phyloP scores from a whole-genome alignment of 345 rosid genomes.

The Anacardium occidentale region DNA sequence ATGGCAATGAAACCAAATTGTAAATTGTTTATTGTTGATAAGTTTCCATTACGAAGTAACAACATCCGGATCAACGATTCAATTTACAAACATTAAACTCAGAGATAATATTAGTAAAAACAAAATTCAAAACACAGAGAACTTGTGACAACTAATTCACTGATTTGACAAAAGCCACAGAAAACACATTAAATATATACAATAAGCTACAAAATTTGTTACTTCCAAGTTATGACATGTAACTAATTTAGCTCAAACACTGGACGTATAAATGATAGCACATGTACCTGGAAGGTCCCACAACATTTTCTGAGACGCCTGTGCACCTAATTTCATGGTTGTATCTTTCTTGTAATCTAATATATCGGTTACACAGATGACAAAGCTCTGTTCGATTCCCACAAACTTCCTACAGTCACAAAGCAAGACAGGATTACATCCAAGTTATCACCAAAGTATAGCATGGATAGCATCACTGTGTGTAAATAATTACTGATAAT shows the following conservation, averaged over 20 bases:
- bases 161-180: too few relatives aligned
- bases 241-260: neutral
- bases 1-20: neutral
- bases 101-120: too few relatives aligned
- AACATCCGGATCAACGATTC: too few relatives aligned
- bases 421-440: conserved; percentile 16
- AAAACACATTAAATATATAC: too few relatives aligned
- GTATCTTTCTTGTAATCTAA: conserved; percentile 76
- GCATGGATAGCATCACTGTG: neutral
- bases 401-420: conserved; percentile 80
- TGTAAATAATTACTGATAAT: conserved; percentile 10
- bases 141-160: too few relatives aligned
- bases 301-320: conserved; percentile 52
- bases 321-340: conserved; percentile 72
- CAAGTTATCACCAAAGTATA: neutral
- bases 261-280: conserved; percentile 1
- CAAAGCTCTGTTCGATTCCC: conserved; percentile 96
- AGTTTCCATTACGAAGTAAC: too few relatives aligned
- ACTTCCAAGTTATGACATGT: neutral
- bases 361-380: conserved; percentile 75
- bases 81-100: too few relatives aligned
- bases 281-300: conserved; percentile 81
- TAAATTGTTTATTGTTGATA: neutral
- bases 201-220: too few relatives aligned
- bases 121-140: too few relatives aligned